Base-by-base conservation (phyloP, 306 rosid species). In the Morella rubra region DNA sequence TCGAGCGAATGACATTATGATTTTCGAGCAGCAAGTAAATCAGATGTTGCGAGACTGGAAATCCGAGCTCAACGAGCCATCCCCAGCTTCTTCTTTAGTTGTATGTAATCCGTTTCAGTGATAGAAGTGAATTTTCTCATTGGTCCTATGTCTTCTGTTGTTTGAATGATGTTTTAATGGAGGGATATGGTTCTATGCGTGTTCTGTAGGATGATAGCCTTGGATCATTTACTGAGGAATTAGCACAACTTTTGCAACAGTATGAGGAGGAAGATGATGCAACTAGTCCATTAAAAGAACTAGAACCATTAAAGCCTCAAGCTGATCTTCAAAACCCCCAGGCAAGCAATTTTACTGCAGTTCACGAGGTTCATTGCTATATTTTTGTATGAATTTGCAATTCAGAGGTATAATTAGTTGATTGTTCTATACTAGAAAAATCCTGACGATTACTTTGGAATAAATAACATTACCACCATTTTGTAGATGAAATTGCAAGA, bases 31-130 rank as follows among this genome's bases (percentile, higher is more conserved):
- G 76, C 95, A 90, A 87, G 88, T 92, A 79, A 90, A 89, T 85
- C 97, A 87, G 92, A 81, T 89, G 87, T 96, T 94, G n/a, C 91
- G 88, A 2, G 96, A 94, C 74, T 94, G 97, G 98, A 90, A 89
- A 81, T 80, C 96, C 0, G 97, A 92, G 85, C 91, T 94, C 49
- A 91, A 88, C 49, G 85, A 87, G 73, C 87, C 93, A 61, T 87
- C 98, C 81, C 97, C 97, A 0, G 91, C 93, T 47, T 87, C 95
- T 75, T 94, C 98, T 51, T 84, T 92, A 41, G 82, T 49, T 77
- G 88, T 74, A 70, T 73, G 85, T 77, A 54, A 61, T 53, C 80
- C 18, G 4, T 47, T 82, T 75, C 62, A 40, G 20, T 41, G 18
- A 52, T 51, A 32, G 41, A 45, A 24, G 46, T 55, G 9, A 14